Conservation (phyloP, 1,139 yeast species). For the Geotrichum carabidarum region DNA sequence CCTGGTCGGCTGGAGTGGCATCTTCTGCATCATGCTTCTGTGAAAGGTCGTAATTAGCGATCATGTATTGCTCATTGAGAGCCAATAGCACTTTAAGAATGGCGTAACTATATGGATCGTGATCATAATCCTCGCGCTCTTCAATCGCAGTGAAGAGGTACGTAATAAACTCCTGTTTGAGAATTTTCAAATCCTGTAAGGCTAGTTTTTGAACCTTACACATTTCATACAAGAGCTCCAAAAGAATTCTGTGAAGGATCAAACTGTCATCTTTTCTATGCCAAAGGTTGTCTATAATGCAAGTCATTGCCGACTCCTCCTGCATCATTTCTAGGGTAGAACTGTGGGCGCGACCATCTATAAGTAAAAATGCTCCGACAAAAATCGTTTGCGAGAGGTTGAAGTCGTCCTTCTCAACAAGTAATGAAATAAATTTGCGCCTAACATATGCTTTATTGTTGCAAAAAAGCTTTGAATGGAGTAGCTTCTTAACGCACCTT, state of each 20-base stretch:
- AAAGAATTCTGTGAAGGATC: conserved; percentile 39
- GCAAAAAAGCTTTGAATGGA: conserved; percentile 31
- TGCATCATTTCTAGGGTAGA: conserved; percentile 44
- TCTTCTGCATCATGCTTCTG: not conserved
- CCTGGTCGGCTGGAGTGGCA: not conserved
- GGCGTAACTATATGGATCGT: conserved; percentile 61
- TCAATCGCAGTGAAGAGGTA: conserved; percentile 52
- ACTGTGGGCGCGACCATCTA: conserved; percentile 45
- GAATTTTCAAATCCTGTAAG: conserved; percentile 42
- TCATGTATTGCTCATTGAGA: conserved; percentile 80
- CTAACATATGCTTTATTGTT: conserved; percentile 33
- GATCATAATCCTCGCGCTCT: conserved; percentile 47
- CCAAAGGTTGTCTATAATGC: conserved; percentile 41
- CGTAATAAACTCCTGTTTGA: conserved; percentile 52
- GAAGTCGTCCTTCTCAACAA: not conserved
- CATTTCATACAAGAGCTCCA: conserved; percentile 51
- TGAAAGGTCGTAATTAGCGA: conserved; percentile 41
- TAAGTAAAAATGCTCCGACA: conserved; percentile 48
- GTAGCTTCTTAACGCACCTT: conserved; percentile 30
- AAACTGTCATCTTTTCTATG: conserved; percentile 24
- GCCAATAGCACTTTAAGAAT: conserved; percentile 69
- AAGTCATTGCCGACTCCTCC: conserved; percentile 48
- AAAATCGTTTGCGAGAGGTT: conserved; percentile 31
- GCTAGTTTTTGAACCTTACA: conserved; percentile 48
- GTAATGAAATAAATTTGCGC: conserved; percentile 30